These are phyloP conservation scores for Penicillium desertorum DNA, from an alignment of 495 filamentous ascomycete genomes.

Conservation along the genomic window DNA sequence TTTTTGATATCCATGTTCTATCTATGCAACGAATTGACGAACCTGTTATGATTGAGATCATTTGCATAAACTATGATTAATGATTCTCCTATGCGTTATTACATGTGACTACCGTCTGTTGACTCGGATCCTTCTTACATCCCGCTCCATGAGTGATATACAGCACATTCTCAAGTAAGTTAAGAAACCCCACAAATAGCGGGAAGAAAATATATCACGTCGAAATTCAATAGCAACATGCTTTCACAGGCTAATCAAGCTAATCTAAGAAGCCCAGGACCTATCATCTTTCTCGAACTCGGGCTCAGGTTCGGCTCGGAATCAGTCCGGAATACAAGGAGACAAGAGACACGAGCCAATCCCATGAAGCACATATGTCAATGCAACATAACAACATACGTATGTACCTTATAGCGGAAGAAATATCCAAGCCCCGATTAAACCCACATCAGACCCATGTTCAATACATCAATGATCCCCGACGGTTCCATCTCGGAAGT, in stretches of 20 bases:
- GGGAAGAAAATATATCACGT: neutral
- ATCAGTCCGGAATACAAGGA: neutral
- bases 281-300: neutral
- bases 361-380: neutral
- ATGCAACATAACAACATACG: neutral
- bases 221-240: neutral
- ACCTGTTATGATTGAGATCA: neutral
- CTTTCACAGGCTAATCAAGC: neutral
- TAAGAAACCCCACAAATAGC: neutral
- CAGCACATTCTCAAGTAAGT: neutral
- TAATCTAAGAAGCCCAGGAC: neutral
- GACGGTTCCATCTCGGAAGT: conserved; percentile 16
- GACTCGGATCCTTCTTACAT: neutral
- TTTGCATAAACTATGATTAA: neutral
- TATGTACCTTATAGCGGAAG: neutral
- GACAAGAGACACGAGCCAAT: neutral
- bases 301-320: no score
- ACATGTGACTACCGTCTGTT: neutral
- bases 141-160: neutral
- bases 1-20: conserved; percentile 1
- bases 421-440: neutral
- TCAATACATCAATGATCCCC: neutral
- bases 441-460: neutral
- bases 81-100: neutral
- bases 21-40: neutral